These are phyloP conservation scores for Anisodus acutangulus DNA, from an alignment of 257 asterid species.

Conservation along the genomic window DNA sequence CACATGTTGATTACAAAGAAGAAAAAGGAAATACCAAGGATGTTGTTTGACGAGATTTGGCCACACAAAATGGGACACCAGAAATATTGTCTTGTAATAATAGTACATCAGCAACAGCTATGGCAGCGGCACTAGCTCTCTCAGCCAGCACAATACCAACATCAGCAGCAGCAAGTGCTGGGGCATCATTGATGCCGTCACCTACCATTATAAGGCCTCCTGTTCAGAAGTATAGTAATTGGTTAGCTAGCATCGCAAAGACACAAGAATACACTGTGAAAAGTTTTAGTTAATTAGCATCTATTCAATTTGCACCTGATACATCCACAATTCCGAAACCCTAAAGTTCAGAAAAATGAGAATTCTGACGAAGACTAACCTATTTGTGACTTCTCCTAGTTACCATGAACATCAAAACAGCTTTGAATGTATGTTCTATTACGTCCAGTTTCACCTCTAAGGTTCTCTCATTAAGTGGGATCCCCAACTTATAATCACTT, in stretches of 20 bases:
- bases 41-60: constrained; percentile 86
- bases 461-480: background rate
- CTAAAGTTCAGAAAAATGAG: background rate
- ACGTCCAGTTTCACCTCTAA: background rate
- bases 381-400: background rate
- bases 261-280: background rate
- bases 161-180: constrained; percentile 96
- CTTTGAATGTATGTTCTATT: background rate
- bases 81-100: constrained; percentile 92
- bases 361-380: background rate
- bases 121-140: constrained; percentile 98
- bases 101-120: constrained; percentile 93
- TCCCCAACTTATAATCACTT: background rate
- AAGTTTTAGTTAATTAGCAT: background rate
- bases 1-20: background rate
- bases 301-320: background rate
- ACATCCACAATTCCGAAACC: background rate
- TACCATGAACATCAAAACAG: background rate
- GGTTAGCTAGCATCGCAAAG: constrained; percentile 36
- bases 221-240: constrained; percentile 30
- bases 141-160: constrained; percentile 95
- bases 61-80: constrained; percentile 87
- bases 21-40: constrained; percentile 64
- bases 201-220: constrained; percentile 99
- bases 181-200: constrained; percentile 96